phyloP scores from a whole-genome alignment of 495 filamentous ascomycete genomes.

The Aspergillus kassunensis region DNA sequence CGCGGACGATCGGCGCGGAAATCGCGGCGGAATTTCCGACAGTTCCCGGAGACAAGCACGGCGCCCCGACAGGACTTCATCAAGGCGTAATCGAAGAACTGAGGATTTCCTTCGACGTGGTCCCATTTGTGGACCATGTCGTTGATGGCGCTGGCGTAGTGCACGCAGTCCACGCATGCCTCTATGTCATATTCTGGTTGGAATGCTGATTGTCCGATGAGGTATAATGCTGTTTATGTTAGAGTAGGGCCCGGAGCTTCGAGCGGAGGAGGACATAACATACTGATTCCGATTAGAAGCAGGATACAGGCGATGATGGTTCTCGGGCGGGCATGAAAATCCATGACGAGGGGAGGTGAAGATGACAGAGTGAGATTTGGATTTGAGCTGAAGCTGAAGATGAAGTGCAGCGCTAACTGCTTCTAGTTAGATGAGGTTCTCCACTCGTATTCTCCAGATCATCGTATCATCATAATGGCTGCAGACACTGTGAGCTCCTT shows the following conservation, averaged over 20 bases:
- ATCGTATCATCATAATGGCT: too few relatives aligned
- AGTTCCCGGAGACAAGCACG: slow-evolving; percentile 3
- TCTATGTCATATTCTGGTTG: not conserved
- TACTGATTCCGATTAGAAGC: too few relatives aligned
- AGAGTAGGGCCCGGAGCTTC: not conserved
- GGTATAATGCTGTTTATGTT: not conserved
- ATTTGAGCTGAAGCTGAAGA: too few relatives aligned
- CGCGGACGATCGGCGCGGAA: slow-evolving; percentile 4
- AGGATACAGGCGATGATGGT: too few relatives aligned
- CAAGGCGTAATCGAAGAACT: slow-evolving; percentile 15
- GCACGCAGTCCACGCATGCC: slow-evolving; percentile 13
- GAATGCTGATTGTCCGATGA: not conserved
- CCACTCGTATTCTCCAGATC: too few relatives aligned
- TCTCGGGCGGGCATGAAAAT: too few relatives aligned
- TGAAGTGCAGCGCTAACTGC: too few relatives aligned
- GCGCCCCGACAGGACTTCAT: slow-evolving; percentile 10
- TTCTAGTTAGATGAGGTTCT: too few relatives aligned
- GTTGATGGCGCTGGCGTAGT: slow-evolving; percentile 10
- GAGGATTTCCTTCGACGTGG: slow-evolving; percentile 1
- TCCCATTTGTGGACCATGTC: not conserved
- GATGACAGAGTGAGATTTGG: too few relatives aligned
- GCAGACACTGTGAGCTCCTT: too few relatives aligned
- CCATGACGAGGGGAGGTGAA: too few relatives aligned
- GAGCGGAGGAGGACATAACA: too few relatives aligned
- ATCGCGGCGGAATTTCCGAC: slow-evolving; percentile 8